phyloP scores from a whole-genome alignment of 352 stramenopile genomes.

The Phytophthora nicotianae region DNA sequence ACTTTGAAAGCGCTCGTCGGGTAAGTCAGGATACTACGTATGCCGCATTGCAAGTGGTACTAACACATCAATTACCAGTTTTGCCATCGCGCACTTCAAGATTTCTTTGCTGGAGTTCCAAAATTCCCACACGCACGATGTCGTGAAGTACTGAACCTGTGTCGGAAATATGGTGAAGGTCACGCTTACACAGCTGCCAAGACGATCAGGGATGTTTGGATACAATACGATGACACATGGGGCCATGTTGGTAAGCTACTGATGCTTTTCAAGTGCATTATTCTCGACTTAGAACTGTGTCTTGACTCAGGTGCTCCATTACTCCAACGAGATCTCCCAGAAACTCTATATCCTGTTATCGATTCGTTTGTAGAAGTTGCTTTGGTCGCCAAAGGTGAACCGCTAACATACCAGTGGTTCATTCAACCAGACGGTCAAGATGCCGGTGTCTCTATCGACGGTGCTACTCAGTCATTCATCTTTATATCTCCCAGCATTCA shows the following conservation, averaged over 20 bases:
- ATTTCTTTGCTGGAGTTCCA: conserved; percentile 65
- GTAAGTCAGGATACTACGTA: conserved; percentile 27
- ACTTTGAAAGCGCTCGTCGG: conserved; percentile 60
- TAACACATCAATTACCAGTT: conserved; percentile 34
- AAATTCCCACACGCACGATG: conserved; percentile 60
- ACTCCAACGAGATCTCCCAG: conserved; percentile 52
- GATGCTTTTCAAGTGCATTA: not conserved
- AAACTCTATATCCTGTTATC: conserved; percentile 37
- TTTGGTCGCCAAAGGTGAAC: conserved; percentile 67
- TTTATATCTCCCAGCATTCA: conserved; percentile 62
- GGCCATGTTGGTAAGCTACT: conserved; percentile 51
- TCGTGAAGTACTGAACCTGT: conserved; percentile 29
- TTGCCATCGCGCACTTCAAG: conserved; percentile 47
- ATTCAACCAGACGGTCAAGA: conserved; percentile 16
- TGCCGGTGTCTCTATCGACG: conserved; percentile 35
- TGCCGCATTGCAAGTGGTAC: not conserved
- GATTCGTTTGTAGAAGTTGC: conserved; percentile 58
- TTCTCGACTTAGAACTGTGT: not conserved
- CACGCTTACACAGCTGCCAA: conserved; percentile 14
- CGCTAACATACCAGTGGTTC: conserved; percentile 74
- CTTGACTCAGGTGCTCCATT: conserved; percentile 37
- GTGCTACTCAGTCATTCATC: conserved; percentile 51
- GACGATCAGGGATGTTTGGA: conserved; percentile 46
- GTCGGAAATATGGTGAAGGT: conserved; percentile 9
- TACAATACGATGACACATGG: conserved; percentile 64